Evolutionary conservation across 2,329 filamentous ascomycete species (phyloP).

Genomic region (Scorias spongiosa): DNA sequence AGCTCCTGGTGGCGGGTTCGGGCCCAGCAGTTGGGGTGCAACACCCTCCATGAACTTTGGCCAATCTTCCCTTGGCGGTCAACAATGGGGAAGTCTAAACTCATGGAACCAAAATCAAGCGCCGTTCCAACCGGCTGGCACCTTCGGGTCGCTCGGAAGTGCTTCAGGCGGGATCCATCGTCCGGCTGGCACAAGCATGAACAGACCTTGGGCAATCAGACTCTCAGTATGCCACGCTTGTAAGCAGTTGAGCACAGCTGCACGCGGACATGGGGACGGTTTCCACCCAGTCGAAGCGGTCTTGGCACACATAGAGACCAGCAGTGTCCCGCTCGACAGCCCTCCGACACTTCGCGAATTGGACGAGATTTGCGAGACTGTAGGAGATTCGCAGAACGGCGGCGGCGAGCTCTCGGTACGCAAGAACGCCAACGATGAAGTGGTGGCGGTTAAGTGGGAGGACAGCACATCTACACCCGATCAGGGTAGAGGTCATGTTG

Average conservation of each 20-base stretch:
- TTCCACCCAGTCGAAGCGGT: constrained; percentile 56
- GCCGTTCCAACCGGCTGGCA: constrained; percentile 27
- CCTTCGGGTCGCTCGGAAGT: constrained; percentile 34
- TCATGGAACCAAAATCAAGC: constrained; percentile 9
- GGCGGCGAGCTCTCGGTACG: constrained; percentile 72
- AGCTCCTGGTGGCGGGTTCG: constrained; percentile 5
- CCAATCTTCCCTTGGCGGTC: constrained; percentile 19
- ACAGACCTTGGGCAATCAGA: constrained; percentile 52
- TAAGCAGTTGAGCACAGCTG: constrained; percentile 39
- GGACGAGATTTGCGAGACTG: constrained; percentile 74
- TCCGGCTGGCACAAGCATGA: constrained; percentile 11
- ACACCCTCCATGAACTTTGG: constrained; percentile 27
- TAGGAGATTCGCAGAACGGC: constrained; percentile 73
- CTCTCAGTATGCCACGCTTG: constrained; percentile 65
- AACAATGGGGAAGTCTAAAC: constrained; percentile 23
- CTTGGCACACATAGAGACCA: constrained; percentile 47
- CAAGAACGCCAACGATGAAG: constrained; percentile 29
- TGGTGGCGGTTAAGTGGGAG: constrained; percentile 29
- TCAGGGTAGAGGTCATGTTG: constrained; percentile 8
- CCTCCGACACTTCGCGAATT: constrained; percentile 51
- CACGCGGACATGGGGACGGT: constrained; percentile 33
- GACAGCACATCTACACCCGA: constrained; percentile 15
- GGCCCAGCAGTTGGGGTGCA: constrained; percentile 24
- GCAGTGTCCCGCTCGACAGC: constrained; percentile 44
- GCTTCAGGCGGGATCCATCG: constrained; percentile 30